phyloP scores from a whole-genome alignment of 192 early-diverging fungal species.

The Coemansia sp. region DNA sequence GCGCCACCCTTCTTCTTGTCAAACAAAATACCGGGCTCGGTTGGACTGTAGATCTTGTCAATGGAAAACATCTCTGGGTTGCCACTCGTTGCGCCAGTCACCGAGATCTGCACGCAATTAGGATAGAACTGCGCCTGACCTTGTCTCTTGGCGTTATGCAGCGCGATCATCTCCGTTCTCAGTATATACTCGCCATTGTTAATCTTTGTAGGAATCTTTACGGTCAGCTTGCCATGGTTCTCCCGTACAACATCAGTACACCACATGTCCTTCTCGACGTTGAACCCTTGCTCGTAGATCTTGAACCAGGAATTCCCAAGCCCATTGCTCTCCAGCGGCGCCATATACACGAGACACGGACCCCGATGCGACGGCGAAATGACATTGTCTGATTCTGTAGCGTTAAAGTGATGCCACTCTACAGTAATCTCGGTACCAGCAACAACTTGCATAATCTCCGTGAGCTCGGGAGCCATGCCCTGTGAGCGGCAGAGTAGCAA shows the following conservation, averaged over 20 bases:
- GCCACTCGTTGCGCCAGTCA: conserved; percentile 14
- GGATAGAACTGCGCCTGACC: conserved; percentile 27
- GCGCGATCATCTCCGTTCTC: conserved; percentile 33
- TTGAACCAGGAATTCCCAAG: conserved; percentile 30
- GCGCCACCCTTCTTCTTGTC: conserved; percentile 11
- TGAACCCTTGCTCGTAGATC: conserved; percentile 37
- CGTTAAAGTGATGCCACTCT: conserved; percentile 35
- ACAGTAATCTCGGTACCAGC: conserved; percentile 1
- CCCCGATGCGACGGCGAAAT: conserved; percentile 22
- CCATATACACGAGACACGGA: conserved; percentile 37
- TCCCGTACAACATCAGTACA: conserved; percentile 25
- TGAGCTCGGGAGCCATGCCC: not conserved
- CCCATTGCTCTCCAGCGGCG: conserved; percentile 31
- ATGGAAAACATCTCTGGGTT: conserved; percentile 18
- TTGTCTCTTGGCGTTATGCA: conserved; percentile 15
- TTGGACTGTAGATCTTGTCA: conserved; percentile 21
- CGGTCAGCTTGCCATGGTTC: conserved; percentile 23
- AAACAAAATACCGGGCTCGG: conserved; percentile 23
- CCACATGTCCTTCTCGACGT: conserved; percentile 15
- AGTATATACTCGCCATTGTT: conserved; percentile 35
- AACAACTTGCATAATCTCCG: not conserved
- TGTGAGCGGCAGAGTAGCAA: not conserved
- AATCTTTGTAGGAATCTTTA: conserved; percentile 25
- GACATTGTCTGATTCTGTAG: conserved; percentile 20
- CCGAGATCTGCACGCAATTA: conserved; percentile 28